Conservation (phyloP, 495 filamentous ascomycete genomes). For the Bombardia bombarda region DNA sequence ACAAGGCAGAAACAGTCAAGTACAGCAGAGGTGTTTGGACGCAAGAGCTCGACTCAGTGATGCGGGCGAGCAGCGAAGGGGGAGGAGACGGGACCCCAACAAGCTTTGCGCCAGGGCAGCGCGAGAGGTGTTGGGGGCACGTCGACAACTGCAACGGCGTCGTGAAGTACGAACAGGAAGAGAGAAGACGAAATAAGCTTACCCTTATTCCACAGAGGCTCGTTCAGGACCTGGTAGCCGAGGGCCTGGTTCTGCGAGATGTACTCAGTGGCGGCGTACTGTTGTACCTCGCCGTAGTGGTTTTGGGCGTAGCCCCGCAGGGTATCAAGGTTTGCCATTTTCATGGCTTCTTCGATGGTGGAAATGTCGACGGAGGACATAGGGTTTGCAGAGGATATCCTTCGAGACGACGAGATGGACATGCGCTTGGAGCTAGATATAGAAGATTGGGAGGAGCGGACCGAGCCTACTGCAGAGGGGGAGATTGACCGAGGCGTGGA, state of each 20-base stretch:
- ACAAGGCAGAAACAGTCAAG: too few species aligned
- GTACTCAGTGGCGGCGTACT: conserved; percentile 43
- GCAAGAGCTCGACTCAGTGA: too few species aligned
- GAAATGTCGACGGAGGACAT: conserved; percentile 44
- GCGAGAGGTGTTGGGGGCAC: background rate
- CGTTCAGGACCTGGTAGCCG: conserved; percentile 48
- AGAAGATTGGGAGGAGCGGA: conserved; percentile 44
- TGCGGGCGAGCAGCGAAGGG: too few species aligned
- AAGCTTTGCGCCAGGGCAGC: conserved; percentile 2
- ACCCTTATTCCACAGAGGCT: conserved; percentile 55
- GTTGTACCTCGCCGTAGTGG: conserved; percentile 42
- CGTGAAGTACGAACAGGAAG: too few species aligned
- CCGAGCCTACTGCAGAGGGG: conserved; percentile 37
- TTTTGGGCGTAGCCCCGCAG: conserved; percentile 45
- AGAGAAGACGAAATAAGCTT: conserved; percentile 10
- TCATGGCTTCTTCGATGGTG: conserved; percentile 47
- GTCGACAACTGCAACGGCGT: background rate
- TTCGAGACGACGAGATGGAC: conserved; percentile 40
- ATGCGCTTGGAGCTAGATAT: conserved; percentile 43
- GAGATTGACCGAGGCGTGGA: conserved; percentile 47
- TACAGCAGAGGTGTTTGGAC: too few species aligned
- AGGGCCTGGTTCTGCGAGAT: conserved; percentile 36
- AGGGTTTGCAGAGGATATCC: conserved; percentile 44
- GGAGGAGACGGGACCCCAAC: too few species aligned
- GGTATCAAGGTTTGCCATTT: conserved; percentile 43